These are phyloP conservation scores for Irineochytrium annulatum DNA, from an alignment of 192 early-diverging fungal species.

Conservation along the genomic window DNA sequence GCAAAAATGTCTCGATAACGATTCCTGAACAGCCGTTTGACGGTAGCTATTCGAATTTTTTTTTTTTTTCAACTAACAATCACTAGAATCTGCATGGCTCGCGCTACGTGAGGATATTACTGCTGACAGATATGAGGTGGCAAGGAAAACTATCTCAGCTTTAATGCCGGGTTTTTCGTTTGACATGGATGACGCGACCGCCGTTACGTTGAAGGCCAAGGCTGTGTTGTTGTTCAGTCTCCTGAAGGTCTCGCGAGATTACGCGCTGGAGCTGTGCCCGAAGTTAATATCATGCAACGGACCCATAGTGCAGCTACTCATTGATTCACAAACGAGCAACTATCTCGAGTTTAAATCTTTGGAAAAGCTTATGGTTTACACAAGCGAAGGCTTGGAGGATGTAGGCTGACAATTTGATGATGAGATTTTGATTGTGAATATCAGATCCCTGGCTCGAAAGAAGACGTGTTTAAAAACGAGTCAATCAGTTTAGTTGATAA, in stretches of 20 bases:
- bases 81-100: no score
- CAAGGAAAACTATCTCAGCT: no score
- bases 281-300: conserved; percentile 70
- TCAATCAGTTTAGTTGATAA: conserved; percentile 78
- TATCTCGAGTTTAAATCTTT: conserved; percentile 87
- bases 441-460: conserved; percentile 81
- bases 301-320: conserved; percentile 66
- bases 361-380: conserved; percentile 62
- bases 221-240: no score
- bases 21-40: background rate
- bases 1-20: background rate
- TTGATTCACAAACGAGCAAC: conserved; percentile 70
- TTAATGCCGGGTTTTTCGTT: no score
- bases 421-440: background rate
- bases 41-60: no score
- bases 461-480: conserved; percentile 83
- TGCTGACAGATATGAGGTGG: no score
- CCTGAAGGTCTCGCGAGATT: conserved; percentile 52
- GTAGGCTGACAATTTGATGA: conserved; percentile 19
- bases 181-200: no score
- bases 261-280: conserved; percentile 66
- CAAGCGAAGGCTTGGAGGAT: conserved; percentile 40
- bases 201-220: no score
- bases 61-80: no score
- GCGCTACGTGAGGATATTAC: no score